Evolutionary conservation across 495 filamentous ascomycete genomes (phyloP).

Genomic region (Chaetomium cochliodes): DNA sequence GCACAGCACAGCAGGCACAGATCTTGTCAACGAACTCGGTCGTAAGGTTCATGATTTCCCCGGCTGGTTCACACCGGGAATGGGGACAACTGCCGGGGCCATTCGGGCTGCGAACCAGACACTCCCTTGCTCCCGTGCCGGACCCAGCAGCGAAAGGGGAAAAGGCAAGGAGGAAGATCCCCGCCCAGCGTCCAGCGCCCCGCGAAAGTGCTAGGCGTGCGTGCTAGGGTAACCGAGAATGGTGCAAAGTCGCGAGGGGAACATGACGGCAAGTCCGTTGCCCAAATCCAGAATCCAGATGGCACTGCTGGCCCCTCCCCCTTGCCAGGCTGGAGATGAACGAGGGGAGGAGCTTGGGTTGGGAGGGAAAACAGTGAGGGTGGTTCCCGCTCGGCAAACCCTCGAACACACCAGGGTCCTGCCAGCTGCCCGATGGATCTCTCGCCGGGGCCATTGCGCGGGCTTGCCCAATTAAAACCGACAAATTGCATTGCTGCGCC

Average conservation of each 20-base stretch:
- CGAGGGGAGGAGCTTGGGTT: no score
- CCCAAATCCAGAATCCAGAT: no score
- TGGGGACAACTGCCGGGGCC: conserved; percentile 11
- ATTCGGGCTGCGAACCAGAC: not conserved
- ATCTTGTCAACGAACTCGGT: no score
- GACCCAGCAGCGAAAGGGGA: not conserved
- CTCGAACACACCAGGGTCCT: not conserved
- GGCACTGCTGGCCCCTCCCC: not conserved
- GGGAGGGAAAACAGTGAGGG: not conserved
- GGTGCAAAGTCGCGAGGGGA: no score
- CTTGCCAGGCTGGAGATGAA: not conserved
- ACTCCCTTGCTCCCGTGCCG: not conserved
- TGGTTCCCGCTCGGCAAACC: not conserved
- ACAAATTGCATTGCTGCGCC: conserved; percentile 23
- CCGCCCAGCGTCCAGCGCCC: no score
- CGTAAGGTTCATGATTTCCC: not conserved
- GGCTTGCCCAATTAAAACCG: conserved; percentile 1
- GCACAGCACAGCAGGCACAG: no score
- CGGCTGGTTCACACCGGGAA: not conserved
- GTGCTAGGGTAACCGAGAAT: no score
- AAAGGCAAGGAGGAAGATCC: not conserved
- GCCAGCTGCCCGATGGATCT: conserved; percentile 1
- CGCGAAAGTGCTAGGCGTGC: no score
- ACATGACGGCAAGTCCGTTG: no score
- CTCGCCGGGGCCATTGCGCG: not conserved